Evolutionary conservation across 2,329 filamentous ascomycete genomes (phyloP), one percentile per base, ranked within the genome.

Genomic region (Aotearoamyces nothofagi): DNA sequence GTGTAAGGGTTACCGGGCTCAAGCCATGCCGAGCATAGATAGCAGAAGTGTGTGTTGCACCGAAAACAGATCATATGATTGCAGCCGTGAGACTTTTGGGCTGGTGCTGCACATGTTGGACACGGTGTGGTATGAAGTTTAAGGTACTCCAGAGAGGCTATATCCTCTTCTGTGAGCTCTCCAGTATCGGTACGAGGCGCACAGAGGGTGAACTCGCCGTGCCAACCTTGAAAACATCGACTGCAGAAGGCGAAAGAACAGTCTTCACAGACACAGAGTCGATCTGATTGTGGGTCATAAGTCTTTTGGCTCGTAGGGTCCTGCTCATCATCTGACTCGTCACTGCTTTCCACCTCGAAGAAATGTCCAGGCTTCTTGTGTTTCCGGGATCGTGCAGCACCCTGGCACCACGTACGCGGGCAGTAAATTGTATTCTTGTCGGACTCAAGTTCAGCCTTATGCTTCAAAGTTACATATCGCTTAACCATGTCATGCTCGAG

Each of bases 41-140:
- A 96, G 57, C 90, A 98, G 50, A 94, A 96, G 52, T 96, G 87
- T 2, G 82, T 79, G 29, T 77, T 65, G 58, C 90, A 98, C 38
- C 81, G 75, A 51, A 78, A 82, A 55, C 87, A 94, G 27, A 77
- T 80, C 84, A 96, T 96, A 54, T 94, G 86, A 53, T 94, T 94
- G 61, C 90, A 98, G 22, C 90, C 90, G 46, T 81, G 74, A 2
- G 78, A 82, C 60, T 98, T 98, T 50, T 93, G 82, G 13, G 77
- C 78, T 0, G 82, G 82, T 1, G 78, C 76, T 16, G 64, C 71
- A 55, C 90, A 98, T 4, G 83, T 87, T 8, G 90, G 86, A 47
- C 90, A 98, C 1, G 79, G 74, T 8, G 83, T 83, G 0, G 86
- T 92, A 55, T 93, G 75, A 36, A 71, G 56, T 27, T 69, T 63